phyloP scores from a whole-genome alignment of 139 green algal genomes.

The Chlorella sp. region DNA sequence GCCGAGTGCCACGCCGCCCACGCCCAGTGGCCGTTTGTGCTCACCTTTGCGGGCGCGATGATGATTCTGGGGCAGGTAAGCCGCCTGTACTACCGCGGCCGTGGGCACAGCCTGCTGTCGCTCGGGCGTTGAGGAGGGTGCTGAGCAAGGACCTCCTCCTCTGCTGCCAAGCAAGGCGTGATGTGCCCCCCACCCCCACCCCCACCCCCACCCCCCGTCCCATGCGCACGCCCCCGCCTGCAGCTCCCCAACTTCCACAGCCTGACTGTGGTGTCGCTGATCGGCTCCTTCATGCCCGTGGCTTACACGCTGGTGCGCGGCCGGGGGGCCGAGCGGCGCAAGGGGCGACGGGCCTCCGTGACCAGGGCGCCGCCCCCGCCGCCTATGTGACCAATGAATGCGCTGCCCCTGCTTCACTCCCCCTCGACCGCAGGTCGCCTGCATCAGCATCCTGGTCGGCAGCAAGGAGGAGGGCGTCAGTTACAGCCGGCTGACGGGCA shows the following conservation, averaged over 20 bases:
- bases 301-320: too few relatives aligned
- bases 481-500: not conserved
- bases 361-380: too few relatives aligned
- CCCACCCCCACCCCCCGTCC: too few relatives aligned
- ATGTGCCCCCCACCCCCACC: too few relatives aligned
- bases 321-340: too few relatives aligned
- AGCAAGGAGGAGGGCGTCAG: too few relatives aligned
- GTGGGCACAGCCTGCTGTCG: too few relatives aligned
- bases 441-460: too few relatives aligned
- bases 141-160: too few relatives aligned
- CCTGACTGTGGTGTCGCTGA: not conserved
- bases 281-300: not conserved
- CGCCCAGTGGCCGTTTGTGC: not conserved
- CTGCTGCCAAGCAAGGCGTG: not conserved
- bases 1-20: not conserved
- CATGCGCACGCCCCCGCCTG: not conserved
- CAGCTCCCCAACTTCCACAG: not conserved
- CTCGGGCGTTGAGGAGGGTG: not conserved
- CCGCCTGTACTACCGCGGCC: too few relatives aligned
- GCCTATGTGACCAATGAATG: not conserved
- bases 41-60: not conserved
- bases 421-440: not conserved
- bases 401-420: not conserved
- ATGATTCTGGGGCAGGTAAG: constrained; percentile 1
- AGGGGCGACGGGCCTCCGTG: too few relatives aligned